Conservation (phyloP, 1,284 basidiomycete species). For the Neonothopanus nambi region DNA sequence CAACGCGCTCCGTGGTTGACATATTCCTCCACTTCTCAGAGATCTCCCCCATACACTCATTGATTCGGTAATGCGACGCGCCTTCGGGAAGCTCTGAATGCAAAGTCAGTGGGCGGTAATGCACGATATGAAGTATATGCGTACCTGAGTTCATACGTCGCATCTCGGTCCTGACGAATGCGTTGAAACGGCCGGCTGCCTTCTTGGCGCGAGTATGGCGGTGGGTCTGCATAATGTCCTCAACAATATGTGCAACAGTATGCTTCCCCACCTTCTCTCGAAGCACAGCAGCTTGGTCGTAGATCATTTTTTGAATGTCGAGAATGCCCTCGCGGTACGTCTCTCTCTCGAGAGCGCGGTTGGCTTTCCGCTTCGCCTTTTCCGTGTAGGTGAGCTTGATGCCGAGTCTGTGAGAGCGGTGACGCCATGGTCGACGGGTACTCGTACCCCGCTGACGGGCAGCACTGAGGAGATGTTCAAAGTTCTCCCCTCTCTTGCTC, state of each 20-base stretch:
- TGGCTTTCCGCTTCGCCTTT: not conserved
- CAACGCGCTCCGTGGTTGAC: constrained; percentile 9
- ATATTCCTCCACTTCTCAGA: constrained; percentile 9
- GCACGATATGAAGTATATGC: not conserved
- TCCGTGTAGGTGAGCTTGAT: not conserved
- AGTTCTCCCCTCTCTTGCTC: not conserved
- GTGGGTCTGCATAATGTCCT: constrained; percentile 7
- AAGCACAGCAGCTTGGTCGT: too few relatives aligned
- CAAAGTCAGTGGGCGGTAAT: too few relatives aligned
- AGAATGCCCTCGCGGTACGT: too few relatives aligned
- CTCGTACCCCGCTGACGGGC: not conserved
- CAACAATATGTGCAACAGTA: not conserved
- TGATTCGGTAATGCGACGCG: not conserved
- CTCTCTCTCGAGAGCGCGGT: not conserved
- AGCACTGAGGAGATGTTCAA: not conserved
- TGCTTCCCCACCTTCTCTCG: not conserved
- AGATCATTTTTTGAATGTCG: too few relatives aligned
- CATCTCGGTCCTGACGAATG: not conserved
- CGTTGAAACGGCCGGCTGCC: not conserved
- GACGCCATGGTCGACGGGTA: not conserved
- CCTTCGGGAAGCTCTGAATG: constrained; percentile 6
- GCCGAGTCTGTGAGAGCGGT: not conserved
- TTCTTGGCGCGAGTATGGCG: not conserved
- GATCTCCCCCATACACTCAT: constrained; percentile 5
- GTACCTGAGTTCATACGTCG: not conserved